A percentile compares a stretch with the other conserved stretches of the same genome.
Evolutionary conservation across 805 yeast genomes (phyloP).

Genomic region (Ogataea kodamae): DNA sequence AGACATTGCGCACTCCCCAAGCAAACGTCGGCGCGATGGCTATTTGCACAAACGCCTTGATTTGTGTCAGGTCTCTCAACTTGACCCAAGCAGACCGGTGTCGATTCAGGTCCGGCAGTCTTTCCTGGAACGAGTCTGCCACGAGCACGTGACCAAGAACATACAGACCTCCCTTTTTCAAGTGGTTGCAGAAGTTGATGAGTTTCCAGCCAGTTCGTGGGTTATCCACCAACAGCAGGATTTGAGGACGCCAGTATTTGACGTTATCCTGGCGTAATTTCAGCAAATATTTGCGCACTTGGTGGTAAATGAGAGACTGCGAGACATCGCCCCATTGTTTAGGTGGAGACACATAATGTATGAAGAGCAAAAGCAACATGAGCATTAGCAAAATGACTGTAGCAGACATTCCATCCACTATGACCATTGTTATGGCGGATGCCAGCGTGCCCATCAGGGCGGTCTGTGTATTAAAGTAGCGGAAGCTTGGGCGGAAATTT

Average conservation of each 20-base stretch:
- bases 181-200: slow-evolving; percentile 87
- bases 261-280: slow-evolving; percentile 87
- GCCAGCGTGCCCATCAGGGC: slow-evolving; percentile 72
- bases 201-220: slow-evolving; percentile 91
- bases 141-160: slow-evolving; percentile 89
- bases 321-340: slow-evolving; percentile 98
- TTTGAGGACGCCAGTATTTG: slow-evolving; percentile 98
- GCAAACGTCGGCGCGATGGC: slow-evolving; percentile 82
- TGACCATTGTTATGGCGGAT: slow-evolving; percentile 83
- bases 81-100: slow-evolving; percentile 83
- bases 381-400: slow-evolving; percentile 66
- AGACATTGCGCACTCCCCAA: slow-evolving; percentile 95
- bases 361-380: slow-evolving; percentile 63
- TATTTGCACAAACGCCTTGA: slow-evolving; percentile 93
- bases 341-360: slow-evolving; percentile 91
- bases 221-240: slow-evolving; percentile 80
- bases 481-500: slow-evolving; percentile 95
- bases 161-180: slow-evolving; percentile 93
- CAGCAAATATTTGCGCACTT: slow-evolving; percentile 85
- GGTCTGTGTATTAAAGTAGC: slow-evolving; percentile 75
- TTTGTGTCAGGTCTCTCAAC: slow-evolving; percentile 68
- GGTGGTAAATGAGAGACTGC: slow-evolving; percentile 91
- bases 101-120: slow-evolving; percentile 63
- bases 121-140: slow-evolving; percentile 55
- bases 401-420: slow-evolving; percentile 91